phyloP scores from a whole-genome alignment of 2,329 filamentous ascomycete species.

The Fusarium compactum region DNA sequence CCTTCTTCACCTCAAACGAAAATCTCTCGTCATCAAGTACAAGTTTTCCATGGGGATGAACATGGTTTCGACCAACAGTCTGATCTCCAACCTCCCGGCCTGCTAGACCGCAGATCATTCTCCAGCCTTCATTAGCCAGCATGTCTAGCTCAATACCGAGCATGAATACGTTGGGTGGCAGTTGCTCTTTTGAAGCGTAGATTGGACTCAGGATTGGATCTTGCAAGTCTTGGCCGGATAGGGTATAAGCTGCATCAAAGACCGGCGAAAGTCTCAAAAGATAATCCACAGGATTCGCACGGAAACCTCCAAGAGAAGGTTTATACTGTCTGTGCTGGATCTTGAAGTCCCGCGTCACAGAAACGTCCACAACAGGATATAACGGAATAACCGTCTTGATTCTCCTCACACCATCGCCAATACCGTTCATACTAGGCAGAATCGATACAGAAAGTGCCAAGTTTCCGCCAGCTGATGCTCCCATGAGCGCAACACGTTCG shows the following conservation, averaged over 20 bases:
- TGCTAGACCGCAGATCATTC: constrained; percentile 15
- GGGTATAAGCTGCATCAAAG: constrained; percentile 24
- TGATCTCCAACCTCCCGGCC: neutral
- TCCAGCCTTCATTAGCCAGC: constrained; percentile 17
- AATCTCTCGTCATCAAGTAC: constrained; percentile 28
- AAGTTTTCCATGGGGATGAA: neutral
- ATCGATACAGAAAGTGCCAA: constrained; percentile 14
- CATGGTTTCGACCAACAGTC: constrained; percentile 1
- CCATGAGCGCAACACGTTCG: constrained; percentile 12
- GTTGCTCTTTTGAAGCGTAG: neutral
- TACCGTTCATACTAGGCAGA: constrained; percentile 26
- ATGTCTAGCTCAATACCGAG: constrained; percentile 27
- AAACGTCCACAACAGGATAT: constrained; percentile 20
- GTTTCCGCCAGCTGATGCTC: constrained; percentile 23
- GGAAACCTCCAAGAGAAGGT: constrained; percentile 14
- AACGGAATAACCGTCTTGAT: constrained; percentile 11
- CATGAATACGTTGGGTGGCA: constrained; percentile 15
- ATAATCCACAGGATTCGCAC: constrained; percentile 3
- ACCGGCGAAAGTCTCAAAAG: constrained; percentile 7
- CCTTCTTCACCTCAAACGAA: constrained; percentile 7
- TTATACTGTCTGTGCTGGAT: constrained; percentile 19
- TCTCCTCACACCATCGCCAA: constrained; percentile 18
- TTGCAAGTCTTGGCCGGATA: constrained; percentile 3
- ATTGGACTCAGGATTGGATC: constrained; percentile 26
- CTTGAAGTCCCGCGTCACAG: constrained; percentile 13